Conservation (phyloP, 2,329 filamentous ascomycete genomes). For the Lizonia empirigonia region DNA sequence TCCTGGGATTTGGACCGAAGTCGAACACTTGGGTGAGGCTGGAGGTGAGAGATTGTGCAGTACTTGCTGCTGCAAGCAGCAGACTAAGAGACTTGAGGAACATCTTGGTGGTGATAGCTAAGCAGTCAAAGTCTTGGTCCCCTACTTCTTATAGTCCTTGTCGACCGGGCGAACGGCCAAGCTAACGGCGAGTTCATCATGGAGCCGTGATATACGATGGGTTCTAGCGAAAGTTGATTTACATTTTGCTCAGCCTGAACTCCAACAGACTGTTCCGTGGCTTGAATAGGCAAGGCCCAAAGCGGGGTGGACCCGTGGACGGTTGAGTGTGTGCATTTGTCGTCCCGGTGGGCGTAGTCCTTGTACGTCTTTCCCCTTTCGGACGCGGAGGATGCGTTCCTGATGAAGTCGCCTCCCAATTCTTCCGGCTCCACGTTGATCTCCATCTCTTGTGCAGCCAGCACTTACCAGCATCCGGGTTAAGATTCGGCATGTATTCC, state of each 20-base stretch:
- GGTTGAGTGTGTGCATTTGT: not conserved
- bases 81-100: conserved; percentile 10
- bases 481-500: not conserved
- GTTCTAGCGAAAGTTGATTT: not conserved
- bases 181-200: not conserved
- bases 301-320: conserved; percentile 2
- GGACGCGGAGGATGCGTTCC: conserved; percentile 8
- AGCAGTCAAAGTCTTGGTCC: not conserved
- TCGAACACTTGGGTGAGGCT: conserved; percentile 34
- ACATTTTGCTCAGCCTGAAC: not conserved
- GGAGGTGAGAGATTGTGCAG: conserved; percentile 33
- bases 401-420: conserved; percentile 10
- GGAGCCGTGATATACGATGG: not conserved
- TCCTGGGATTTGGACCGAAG: conserved; percentile 43
- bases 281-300: not conserved
- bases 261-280: not conserved
- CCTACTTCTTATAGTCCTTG: conserved; percentile 7
- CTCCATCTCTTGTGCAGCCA: not conserved
- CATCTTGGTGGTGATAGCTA: not conserved
- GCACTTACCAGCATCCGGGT: not conserved
- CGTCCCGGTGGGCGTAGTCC: not conserved
- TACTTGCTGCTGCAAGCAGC: conserved; percentile 22
- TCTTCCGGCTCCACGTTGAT: conserved; percentile 7
- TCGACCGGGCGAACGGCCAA: conserved; percentile 6
- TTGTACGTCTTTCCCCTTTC: conserved; percentile 2